phyloP scores from a whole-genome alignment of 2,329 filamentous ascomycete genomes.

The Fusarium cicatricum region DNA sequence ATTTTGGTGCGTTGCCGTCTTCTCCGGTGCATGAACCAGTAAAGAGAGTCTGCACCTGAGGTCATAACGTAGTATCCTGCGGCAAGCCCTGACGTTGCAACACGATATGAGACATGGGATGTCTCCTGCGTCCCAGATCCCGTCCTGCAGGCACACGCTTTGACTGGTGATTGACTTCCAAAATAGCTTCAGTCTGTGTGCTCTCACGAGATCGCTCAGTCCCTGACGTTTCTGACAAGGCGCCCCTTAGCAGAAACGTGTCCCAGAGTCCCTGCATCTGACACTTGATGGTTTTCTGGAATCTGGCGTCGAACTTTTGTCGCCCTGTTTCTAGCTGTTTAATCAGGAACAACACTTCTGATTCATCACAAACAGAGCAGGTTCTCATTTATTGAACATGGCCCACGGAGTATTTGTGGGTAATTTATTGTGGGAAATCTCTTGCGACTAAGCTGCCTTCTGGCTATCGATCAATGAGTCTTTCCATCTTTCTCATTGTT shows the following conservation, averaged over 20 bases:
- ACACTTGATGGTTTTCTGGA: slow-evolving; percentile 8
- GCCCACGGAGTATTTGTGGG: too few relatives aligned
- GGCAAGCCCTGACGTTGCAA: slow-evolving; percentile 9
- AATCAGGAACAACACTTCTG: too few relatives aligned
- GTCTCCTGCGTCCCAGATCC: slow-evolving; percentile 35
- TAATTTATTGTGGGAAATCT: too few relatives aligned
- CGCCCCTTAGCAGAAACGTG: slow-evolving; percentile 1
- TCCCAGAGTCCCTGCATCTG: slow-evolving; percentile 34
- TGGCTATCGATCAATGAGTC: too few relatives aligned
- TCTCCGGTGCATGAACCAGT: neutral
- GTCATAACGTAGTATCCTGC: neutral
- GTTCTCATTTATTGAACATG: too few relatives aligned
- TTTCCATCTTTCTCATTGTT: too few relatives aligned
- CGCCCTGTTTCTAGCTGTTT: neutral
- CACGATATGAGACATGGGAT: slow-evolving; percentile 28
- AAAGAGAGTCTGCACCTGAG: neutral
- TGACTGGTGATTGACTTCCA: slow-evolving; percentile 24
- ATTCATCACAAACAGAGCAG: too few relatives aligned
- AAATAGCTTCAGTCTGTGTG: slow-evolving; percentile 7
- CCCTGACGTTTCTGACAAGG: slow-evolving; percentile 21
- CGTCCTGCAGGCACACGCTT: slow-evolving; percentile 20
- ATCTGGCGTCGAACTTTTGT: slow-evolving; percentile 1
- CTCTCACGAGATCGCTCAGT: slow-evolving; percentile 21
- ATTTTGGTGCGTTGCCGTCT: slow-evolving; percentile 6
- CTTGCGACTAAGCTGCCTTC: too few relatives aligned